Percentiles rank a stretch among this genome's conserved stretches.
Conservation (phyloP, 441 rosid genomes). For the Daphne laureola region DNA sequence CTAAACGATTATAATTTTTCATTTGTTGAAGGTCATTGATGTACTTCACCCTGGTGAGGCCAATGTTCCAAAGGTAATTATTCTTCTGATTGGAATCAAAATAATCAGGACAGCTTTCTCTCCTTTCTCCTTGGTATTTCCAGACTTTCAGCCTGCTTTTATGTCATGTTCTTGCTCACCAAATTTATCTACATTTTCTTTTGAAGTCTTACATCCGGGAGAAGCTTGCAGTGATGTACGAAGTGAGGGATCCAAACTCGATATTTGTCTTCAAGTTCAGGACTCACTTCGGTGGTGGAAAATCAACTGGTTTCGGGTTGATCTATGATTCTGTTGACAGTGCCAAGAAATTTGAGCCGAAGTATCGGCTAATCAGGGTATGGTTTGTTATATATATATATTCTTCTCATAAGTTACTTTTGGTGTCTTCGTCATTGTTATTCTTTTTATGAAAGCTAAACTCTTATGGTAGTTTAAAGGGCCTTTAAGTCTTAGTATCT, state of each 20-base stretch:
- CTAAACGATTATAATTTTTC: no score
- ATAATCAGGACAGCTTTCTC: not conserved
- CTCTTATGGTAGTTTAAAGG: no score
- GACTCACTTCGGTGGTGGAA: slow-evolving; percentile 94
- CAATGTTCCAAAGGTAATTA: slow-evolving; percentile 76
- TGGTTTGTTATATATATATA: not conserved
- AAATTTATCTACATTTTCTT: not conserved
- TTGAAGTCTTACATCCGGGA: slow-evolving; percentile 75
- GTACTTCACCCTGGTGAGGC: slow-evolving; percentile 92
- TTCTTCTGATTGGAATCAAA: not conserved
- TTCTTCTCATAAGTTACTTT: no score
- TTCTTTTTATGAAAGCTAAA: no score
- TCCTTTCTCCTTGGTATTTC: not conserved
- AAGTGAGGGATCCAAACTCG: slow-evolving; percentile 72
- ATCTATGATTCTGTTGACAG: slow-evolving; percentile 81
- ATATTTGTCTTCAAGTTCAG: slow-evolving; percentile 88
- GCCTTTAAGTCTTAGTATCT: no score
- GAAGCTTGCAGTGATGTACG: slow-evolving; percentile 72
- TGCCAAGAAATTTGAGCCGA: slow-evolving; percentile 89
- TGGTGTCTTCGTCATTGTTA: no score
- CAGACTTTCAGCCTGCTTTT: not conserved
- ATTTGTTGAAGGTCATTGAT: slow-evolving; percentile 58
- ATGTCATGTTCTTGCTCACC: no score
- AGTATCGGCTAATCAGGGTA: slow-evolving; percentile 94
- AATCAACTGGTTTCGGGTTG: slow-evolving; percentile 87